Conservation (phyloP, 2,329 filamentous ascomycete genomes). For the Leptographium wingfieldii region DNA sequence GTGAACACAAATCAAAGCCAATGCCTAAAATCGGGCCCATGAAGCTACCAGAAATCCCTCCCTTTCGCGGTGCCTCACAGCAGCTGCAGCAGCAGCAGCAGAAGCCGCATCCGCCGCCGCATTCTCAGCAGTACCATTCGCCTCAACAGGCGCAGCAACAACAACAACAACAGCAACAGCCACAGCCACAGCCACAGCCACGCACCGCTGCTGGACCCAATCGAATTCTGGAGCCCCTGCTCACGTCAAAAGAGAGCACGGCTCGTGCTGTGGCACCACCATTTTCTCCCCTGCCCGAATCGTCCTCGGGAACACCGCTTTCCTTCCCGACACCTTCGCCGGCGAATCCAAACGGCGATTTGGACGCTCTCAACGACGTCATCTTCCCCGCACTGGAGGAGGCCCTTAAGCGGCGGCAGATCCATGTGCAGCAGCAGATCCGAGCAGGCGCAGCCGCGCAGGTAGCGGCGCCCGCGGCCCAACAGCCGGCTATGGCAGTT, state of each 20-base stretch:
- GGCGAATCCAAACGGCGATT: constrained; percentile 49
- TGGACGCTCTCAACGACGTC: constrained; percentile 81
- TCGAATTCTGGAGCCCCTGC: too few relatives aligned
- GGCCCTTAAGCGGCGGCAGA: constrained; percentile 68
- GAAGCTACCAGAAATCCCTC: constrained; percentile 41
- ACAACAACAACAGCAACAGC: constrained; percentile 13
- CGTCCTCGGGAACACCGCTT: constrained; percentile 15
- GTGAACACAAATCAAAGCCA: constrained; percentile 17
- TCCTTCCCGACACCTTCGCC: constrained; percentile 46
- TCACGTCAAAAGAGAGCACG: constrained; percentile 7
- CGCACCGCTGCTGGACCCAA: not conserved
- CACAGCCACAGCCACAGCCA: constrained; percentile 5
- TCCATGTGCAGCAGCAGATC: constrained; percentile 42
- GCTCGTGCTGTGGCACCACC: not conserved
- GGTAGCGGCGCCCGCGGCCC: constrained; percentile 9
- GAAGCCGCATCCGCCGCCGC: constrained; percentile 6
- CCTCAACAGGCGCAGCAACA: constrained; percentile 7
- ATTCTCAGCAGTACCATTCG: too few relatives aligned
- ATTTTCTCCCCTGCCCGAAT: constrained; percentile 9
- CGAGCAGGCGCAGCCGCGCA: constrained; percentile 8
- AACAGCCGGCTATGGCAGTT: constrained; percentile 36
- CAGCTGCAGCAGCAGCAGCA: constrained; percentile 13
- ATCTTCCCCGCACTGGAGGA: constrained; percentile 88
- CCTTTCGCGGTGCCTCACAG: constrained; percentile 29
- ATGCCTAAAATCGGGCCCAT: constrained; percentile 27